A percentile compares a stretch with the other conserved stretches of the same genome.
phyloP scores from a whole-genome alignment of 2,329 filamentous ascomycete genomes.

The Aspergillus spinulosporus region DNA sequence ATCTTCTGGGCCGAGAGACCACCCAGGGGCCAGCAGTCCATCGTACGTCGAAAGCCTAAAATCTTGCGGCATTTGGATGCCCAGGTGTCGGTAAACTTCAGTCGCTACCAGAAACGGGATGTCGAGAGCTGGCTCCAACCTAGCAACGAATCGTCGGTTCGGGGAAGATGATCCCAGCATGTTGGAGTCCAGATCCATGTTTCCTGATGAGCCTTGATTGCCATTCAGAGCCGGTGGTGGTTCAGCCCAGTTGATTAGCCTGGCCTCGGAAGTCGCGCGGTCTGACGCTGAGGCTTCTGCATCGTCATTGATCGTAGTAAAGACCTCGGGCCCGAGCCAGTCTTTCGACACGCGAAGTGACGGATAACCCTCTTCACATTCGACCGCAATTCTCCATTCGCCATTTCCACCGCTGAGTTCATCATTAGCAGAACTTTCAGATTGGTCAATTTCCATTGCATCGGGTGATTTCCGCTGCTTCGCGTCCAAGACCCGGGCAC shows the following conservation, averaged over 20 bases:
- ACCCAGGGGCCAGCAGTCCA: constrained; percentile 38
- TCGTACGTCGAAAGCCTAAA: constrained; percentile 44
- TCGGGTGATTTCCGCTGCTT: constrained; percentile 31
- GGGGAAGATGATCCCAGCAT: constrained; percentile 40
- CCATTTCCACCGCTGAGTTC: constrained; percentile 24
- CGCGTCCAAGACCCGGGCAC: constrained; percentile 35
- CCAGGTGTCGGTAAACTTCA: constrained; percentile 44
- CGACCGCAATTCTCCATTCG: constrained; percentile 42
- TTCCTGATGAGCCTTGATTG: constrained; percentile 34
- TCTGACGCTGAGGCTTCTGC: constrained; percentile 25
- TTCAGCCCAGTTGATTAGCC: constrained; percentile 43
- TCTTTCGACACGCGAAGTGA: constrained; percentile 46
- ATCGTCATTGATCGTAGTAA: constrained; percentile 30
- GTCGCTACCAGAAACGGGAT: constrained; percentile 44
- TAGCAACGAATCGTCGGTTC: constrained; percentile 47
- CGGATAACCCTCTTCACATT: constrained; percentile 49
- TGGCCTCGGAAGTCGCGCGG: constrained; percentile 25
- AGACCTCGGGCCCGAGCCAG: constrained; percentile 43
- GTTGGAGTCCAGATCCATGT: constrained; percentile 40
- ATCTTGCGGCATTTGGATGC: constrained; percentile 42
- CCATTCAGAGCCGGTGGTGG: constrained; percentile 39
- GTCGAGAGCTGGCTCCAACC: constrained; percentile 44
- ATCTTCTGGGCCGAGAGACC: constrained; percentile 30
- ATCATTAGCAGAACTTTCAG: constrained; percentile 21
- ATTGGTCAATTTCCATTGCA: constrained; percentile 36